Evolutionary conservation across 495 filamentous ascomycete genomes (phyloP), one percentile per base, ranked within the genome.

Genomic region (Bryoglossum gracile): DNA sequence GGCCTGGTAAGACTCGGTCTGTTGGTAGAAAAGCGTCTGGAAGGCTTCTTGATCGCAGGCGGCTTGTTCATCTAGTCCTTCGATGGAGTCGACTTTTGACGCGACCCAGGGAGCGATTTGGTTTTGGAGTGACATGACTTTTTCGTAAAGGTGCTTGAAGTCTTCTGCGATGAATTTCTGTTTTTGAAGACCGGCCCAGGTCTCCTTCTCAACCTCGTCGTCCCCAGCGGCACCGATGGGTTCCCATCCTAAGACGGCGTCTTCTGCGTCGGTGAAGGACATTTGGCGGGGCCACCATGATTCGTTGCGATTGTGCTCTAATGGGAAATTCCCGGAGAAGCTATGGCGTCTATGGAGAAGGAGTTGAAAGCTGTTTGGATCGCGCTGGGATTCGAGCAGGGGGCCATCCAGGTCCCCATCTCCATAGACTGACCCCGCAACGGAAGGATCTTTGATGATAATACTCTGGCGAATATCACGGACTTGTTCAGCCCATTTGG

Each of bases 231-330:
- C 55, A 13, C 63, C 57, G 3, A 61, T 37, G 10, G 50, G 39
- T 32, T 70, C 65, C 84, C 87, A 92, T 18, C 62, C 67, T n/a
- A 94, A 71, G 3, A 95, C 65, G 24, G 83, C 89, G 50, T 94
- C 88, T 63, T 94, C 87, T n/a, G 89, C 90, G 34, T 80, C 74
- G 53, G 83, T 86, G 61, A 97, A 97, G 3, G 88, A 94, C 48
- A 97, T 70, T 43, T 89, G 85, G 4, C 89, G 79, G 0, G 89
- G 80, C 75, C 81, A 94, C 46, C 75, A 75, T 13, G 72, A 70
- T 36, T 84, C 76, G 45, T 76, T 69, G 10, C 71, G 61, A 6
- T 62, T 54, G 9, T 67, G 55, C 35, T 59, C 48, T 28, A 50
- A 16, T 45, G 57, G 47, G 43, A 46, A 65, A 50, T 65, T 56